A percentile compares a stretch with the other conserved stretches of the same genome.
Evolutionary conservation across 768 basidiomycete species (phyloP).

Genomic region (Coprinopsis sp.): DNA sequence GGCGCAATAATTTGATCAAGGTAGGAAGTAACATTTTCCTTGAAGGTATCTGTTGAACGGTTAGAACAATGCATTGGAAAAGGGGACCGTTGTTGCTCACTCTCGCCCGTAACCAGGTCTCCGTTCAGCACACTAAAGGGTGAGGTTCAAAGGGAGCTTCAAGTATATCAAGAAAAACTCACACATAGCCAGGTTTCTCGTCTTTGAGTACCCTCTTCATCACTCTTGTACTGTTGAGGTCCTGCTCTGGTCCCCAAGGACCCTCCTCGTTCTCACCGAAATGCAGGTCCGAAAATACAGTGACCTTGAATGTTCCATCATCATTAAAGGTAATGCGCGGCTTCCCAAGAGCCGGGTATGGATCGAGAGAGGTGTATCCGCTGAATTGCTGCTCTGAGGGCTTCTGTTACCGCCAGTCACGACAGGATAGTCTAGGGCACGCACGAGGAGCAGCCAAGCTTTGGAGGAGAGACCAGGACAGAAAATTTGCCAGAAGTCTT

Average conservation of each 20-base stretch:
- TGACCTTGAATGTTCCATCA: slow-evolving; percentile 66
- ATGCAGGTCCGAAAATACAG: slow-evolving; percentile 71
- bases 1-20: slow-evolving; percentile 63
- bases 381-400: too few species aligned
- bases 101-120: slow-evolving; percentile 70
- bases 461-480: too few species aligned
- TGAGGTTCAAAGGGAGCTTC: neutral
- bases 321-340: slow-evolving; percentile 48
- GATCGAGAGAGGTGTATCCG: too few species aligned
- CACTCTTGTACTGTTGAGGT: slow-evolving; percentile 54
- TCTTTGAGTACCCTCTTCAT: slow-evolving; percentile 52
- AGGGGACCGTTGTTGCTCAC: slow-evolving; percentile 25
- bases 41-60: slow-evolving; percentile 49
- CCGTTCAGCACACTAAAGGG: slow-evolving; percentile 59
- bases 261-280: slow-evolving; percentile 76
- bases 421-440: too few species aligned
- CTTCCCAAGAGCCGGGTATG: slow-evolving; percentile 31
- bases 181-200: slow-evolving; percentile 72
- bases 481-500: too few species aligned
- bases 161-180: slow-evolving; percentile 18
- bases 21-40: slow-evolving; percentile 59
- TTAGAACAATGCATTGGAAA: neutral
- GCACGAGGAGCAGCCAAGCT: too few species aligned
- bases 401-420: too few species aligned
- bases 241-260: slow-evolving; percentile 62